phyloP scores from a whole-genome alignment of 768 basidiomycete genomes.

The Amanita pallidorosea region DNA sequence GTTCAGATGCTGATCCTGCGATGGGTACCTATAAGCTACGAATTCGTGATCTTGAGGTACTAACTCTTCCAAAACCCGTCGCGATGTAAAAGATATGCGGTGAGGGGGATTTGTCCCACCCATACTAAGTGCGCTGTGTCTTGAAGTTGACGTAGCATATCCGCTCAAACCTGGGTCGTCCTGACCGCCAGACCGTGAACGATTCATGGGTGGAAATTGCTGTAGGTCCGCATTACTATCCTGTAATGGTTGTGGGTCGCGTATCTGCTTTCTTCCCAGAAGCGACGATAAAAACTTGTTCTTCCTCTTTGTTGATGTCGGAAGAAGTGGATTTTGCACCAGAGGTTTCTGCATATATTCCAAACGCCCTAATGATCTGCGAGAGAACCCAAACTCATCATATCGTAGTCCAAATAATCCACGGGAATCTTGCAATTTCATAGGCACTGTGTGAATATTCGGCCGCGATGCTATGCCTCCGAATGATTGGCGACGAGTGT shows the following conservation, averaged over 20 bases:
- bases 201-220: slow-evolving; percentile 37
- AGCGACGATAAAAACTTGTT: slow-evolving; percentile 62
- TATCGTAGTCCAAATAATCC: slow-evolving; percentile 35
- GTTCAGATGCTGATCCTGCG: slow-evolving; percentile 59
- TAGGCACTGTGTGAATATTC: slow-evolving; percentile 42
- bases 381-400: slow-evolving; percentile 66
- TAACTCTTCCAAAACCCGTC: slow-evolving; percentile 65
- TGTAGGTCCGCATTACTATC: slow-evolving; percentile 22
- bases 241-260: slow-evolving; percentile 22
- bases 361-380: slow-evolving; percentile 41
- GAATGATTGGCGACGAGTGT: slow-evolving; percentile 67
- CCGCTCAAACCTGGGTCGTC: slow-evolving; percentile 36
- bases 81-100: slow-evolving; percentile 53
- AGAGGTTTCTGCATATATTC: slow-evolving; percentile 24
- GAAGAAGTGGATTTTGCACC: slow-evolving; percentile 17
- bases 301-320: slow-evolving; percentile 45
- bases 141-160: slow-evolving; percentile 39
- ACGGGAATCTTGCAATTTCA: slow-evolving; percentile 18
- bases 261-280: slow-evolving; percentile 43
- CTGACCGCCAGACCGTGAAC: slow-evolving; percentile 34
- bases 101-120: slow-evolving; percentile 23
- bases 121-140: slow-evolving; percentile 37
- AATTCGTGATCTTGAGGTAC: slow-evolving; percentile 84
- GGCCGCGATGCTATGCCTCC: slow-evolving; percentile 53
- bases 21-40: slow-evolving; percentile 82